Evolutionary conservation across 2,329 filamentous ascomycete species (phyloP).

Genomic region (Pestalotiopsis sp.): DNA sequence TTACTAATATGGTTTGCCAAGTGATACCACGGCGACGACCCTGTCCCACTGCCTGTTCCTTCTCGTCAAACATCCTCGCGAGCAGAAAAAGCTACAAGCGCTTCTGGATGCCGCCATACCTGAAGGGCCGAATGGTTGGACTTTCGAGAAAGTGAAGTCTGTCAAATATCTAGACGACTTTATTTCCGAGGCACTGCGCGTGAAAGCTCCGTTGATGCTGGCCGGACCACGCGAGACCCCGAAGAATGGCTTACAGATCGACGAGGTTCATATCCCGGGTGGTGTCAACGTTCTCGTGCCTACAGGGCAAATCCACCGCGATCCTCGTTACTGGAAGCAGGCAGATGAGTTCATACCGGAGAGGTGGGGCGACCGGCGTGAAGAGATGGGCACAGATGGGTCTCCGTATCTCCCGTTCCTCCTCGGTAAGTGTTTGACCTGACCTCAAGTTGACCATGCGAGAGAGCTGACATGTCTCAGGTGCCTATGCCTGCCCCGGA

Average conservation of each 20-base stretch:
- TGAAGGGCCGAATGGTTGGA: conserved; percentile 24
- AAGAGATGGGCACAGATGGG: conserved; percentile 24
- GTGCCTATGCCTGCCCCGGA: conserved; percentile 24
- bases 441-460: not conserved
- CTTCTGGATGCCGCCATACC: not conserved
- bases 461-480: not conserved
- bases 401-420: conserved; percentile 26
- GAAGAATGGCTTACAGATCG: conserved; percentile 32
- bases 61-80: conserved; percentile 33
- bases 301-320: conserved; percentile 28
- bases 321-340: conserved; percentile 22
- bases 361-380: conserved; percentile 22
- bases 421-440: conserved; percentile 17
- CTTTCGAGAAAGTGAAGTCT: conserved; percentile 30
- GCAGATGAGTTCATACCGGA: conserved; percentile 26
- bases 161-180: conserved; percentile 37
- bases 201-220: conserved; percentile 40
- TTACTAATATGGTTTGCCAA: not conserved
- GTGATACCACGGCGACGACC: conserved; percentile 37
- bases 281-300: conserved; percentile 28
- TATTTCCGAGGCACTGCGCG: conserved; percentile 31
- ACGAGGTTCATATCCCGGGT: conserved; percentile 36
- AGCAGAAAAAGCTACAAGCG: conserved; percentile 32
- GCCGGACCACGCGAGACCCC: conserved; percentile 41
- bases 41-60: conserved; percentile 34